Evolutionary conservation across 2,329 filamentous ascomycete species (phyloP), one percentile per base, ranked within the genome.

Genomic region (Nemania serpens): DNA sequence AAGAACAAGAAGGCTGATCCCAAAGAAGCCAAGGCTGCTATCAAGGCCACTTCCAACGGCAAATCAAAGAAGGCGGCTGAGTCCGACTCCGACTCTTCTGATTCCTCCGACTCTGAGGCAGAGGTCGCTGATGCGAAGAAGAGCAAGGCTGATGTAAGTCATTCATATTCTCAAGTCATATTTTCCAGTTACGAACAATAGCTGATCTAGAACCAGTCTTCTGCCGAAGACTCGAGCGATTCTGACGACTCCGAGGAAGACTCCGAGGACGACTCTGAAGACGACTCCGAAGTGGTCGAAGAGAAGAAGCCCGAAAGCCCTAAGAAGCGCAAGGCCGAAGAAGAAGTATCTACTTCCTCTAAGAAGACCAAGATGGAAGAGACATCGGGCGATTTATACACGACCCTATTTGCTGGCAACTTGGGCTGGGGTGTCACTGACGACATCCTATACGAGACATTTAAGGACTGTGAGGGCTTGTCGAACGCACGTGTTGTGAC

Each of bases 361-460:
- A 67, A 67, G 65, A 67, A 67, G 61, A 58, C 53, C 20, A 67
- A 67, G 61, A 63, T 51, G 1, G 57, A 59, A 13, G 71, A 83
- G 47, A 73, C 76, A 50, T 73, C 76, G 53, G 81, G 75, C 61
- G 75, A 82, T 60, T n/a, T n/a, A n/a, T 76, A 81, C 71, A 80
- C 81, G 68, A 96, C 93, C 71, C 87, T 97, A 55, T 97, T 96
- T 77, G 87, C 93, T 67, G 93, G 93, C 69, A 94, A 92, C 82
- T 83, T 97, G 66, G 92, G 91, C 78, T 97, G 93, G 93, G 91
- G 88, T 74, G 82, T 97, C 55, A 91, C 96, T 70, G 93, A 97
- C 77, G 87, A 93, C 66, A 86, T 86, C 79, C 87, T 97, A 66
- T 83, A 85, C 68, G 84, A 89, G 70, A 90, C 94, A 75, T 97